Percentiles rank a stretch among this genome's conserved stretches.
Evolutionary conservation across 2,329 filamentous ascomycete genomes (phyloP).

Genomic region (Colletotrichum sp.): DNA sequence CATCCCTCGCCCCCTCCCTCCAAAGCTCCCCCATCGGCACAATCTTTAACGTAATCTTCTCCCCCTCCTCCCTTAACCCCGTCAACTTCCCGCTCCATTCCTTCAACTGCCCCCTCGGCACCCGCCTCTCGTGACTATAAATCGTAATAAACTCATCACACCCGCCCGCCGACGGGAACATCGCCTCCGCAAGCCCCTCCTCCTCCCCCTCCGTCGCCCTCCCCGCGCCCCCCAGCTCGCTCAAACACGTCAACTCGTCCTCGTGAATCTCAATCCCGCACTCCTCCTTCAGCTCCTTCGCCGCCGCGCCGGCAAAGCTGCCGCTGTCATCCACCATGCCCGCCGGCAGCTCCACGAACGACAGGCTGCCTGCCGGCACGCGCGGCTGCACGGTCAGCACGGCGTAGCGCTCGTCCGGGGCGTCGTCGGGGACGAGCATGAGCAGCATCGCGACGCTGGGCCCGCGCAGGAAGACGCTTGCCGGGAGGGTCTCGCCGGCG

Average conservation of each 20-base stretch:
- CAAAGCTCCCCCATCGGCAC: slow-evolving; percentile 62
- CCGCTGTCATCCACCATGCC: slow-evolving; percentile 62
- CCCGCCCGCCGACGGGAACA: slow-evolving; percentile 64
- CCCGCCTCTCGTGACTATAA: slow-evolving; percentile 59
- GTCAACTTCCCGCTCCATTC: slow-evolving; percentile 64
- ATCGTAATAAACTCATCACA: slow-evolving; percentile 67
- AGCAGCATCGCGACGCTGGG: slow-evolving; percentile 67
- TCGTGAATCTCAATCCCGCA: slow-evolving; percentile 57
- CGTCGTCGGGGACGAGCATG: slow-evolving; percentile 59
- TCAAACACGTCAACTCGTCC: slow-evolving; percentile 54
- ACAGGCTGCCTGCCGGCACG: slow-evolving; percentile 57
- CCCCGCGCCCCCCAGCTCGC: slow-evolving; percentile 48
- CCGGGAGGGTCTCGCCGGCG: slow-evolving; percentile 55
- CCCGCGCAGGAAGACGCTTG: slow-evolving; percentile 61
- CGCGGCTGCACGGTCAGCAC: slow-evolving; percentile 66
- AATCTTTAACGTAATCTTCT: slow-evolving; percentile 67
- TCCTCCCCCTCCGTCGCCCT: slow-evolving; percentile 24
- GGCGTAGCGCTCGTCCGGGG: slow-evolving; percentile 56
- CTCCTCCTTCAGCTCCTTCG: slow-evolving; percentile 66
- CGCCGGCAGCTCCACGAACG: slow-evolving; percentile 62
- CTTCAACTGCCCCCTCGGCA: slow-evolving; percentile 53
- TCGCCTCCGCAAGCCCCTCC: slow-evolving; percentile 48
- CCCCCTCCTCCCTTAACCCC: slow-evolving; percentile 61
- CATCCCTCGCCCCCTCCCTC: slow-evolving; percentile 61
- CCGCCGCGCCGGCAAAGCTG: slow-evolving; percentile 61